Evolutionary conservation across 2,329 filamentous ascomycete species (phyloP).

Genomic region (Herpotrichia juniperi): DNA sequence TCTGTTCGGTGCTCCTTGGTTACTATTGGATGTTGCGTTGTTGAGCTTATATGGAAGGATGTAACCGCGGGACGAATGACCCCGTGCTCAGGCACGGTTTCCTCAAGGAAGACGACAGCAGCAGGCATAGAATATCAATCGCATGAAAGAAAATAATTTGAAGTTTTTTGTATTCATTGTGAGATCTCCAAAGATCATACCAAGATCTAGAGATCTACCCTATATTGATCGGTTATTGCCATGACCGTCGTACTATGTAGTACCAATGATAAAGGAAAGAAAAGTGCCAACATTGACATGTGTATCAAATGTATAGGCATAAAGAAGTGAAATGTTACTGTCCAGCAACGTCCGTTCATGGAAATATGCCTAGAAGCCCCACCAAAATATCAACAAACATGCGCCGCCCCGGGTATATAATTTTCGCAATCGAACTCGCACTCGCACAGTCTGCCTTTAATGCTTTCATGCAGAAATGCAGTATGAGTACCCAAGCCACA

Average conservation of each 20-base stretch:
- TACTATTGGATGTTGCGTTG: no score
- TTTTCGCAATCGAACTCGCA: not conserved
- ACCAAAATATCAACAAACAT: not conserved
- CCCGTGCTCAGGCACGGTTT: no score
- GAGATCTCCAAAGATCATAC: not conserved
- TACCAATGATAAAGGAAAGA: not conserved
- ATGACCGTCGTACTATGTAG: not conserved
- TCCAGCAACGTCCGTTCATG: not conserved
- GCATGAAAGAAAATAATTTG: not conserved
- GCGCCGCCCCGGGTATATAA: constrained; percentile 1
- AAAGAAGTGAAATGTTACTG: not conserved
- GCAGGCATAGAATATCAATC: no score
- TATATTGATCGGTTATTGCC: not conserved
- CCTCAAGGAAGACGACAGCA: no score
- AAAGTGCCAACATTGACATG: not conserved
- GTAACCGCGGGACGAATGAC: no score
- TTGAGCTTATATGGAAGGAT: no score
- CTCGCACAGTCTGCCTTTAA: no score
- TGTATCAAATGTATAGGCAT: not conserved
- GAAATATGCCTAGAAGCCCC: not conserved
- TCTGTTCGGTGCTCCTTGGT: no score
- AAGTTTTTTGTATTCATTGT: not conserved
- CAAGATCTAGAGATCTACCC: not conserved
- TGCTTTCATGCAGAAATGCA: constrained; percentile 29
- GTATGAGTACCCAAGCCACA: constrained; percentile 45